These are phyloP conservation scores for Cytospora chrysosperma DNA, from an alignment of 2,329 filamentous ascomycete genomes.

Conservation along the genomic window DNA sequence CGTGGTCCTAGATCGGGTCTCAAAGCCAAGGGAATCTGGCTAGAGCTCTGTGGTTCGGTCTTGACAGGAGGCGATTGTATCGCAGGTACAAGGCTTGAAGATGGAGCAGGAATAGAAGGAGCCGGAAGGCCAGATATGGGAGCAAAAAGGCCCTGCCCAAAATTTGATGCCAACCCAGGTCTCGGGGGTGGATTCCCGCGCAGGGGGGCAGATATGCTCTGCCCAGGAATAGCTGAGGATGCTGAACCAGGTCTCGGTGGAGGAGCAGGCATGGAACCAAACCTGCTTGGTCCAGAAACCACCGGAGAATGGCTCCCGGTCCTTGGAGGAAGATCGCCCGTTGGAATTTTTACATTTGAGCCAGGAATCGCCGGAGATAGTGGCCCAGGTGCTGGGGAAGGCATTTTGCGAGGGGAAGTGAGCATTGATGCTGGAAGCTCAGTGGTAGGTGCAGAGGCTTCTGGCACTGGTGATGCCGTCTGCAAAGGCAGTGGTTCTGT, in stretches of 20 bases:
- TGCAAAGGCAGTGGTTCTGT: conserved; percentile 8
- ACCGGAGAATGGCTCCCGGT: conserved; percentile 13
- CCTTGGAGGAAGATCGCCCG: conserved; percentile 18
- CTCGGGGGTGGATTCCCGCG: conserved; percentile 9
- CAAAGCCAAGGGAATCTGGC: conserved; percentile 18
- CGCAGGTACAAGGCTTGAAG: neutral
- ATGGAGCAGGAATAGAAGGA: conserved; percentile 4
- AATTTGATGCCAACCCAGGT: conserved; percentile 2
- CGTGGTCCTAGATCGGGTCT: conserved; percentile 22
- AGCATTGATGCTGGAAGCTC: conserved; percentile 26
- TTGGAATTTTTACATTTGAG: neutral
- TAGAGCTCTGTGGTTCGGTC: conserved; percentile 17
- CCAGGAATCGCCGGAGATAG: conserved; percentile 1
- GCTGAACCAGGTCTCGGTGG: neutral
- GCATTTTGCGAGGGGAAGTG: conserved; percentile 25
- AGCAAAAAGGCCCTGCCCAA: neutral
- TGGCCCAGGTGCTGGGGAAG: neutral
- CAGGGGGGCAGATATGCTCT: conserved; percentile 18
- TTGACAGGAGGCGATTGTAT: conserved; percentile 15
- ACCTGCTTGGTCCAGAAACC: neutral
- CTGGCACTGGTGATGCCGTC: conserved; percentile 24
- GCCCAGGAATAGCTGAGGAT: neutral
- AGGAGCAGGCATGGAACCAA: neutral
- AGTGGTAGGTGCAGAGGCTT: conserved; percentile 16
- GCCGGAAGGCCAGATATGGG: neutral